Evolutionary conservation across 805 yeast species (phyloP).

Genomic region (Candida piceae): DNA sequence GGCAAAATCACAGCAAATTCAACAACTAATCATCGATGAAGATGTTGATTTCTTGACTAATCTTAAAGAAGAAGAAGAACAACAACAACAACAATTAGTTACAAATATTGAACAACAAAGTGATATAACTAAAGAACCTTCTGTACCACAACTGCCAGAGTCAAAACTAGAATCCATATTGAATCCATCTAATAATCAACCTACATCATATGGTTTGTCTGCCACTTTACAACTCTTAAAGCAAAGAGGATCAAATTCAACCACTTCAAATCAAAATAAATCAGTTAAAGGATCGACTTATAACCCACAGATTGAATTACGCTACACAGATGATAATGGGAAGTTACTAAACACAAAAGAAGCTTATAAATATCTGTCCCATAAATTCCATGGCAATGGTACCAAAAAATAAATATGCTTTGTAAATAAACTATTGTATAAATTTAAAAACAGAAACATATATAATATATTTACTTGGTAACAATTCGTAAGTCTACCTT

Average conservation of each 20-base stretch:
- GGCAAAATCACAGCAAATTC: conserved; percentile 1
- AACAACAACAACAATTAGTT: not conserved
- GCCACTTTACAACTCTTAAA: conserved; percentile 31
- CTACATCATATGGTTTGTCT: conserved; percentile 29
- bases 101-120: too few relatives aligned
- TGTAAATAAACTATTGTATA: not conserved
- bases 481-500: too few relatives aligned
- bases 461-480: too few relatives aligned
- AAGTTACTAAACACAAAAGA: conserved; percentile 53
- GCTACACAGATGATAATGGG: conserved; percentile 64
- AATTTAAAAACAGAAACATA: not conserved
- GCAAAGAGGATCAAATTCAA: too few relatives aligned
- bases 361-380: conserved; percentile 74
- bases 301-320: conserved; percentile 46
- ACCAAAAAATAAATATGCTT: conserved; percentile 12
- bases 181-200: conserved; percentile 4
- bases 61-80: conserved; percentile 14
- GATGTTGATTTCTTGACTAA: conserved; percentile 32
- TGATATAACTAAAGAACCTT: too few relatives aligned
- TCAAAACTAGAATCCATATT: conserved; percentile 8
- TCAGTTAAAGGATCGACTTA: conserved; percentile 20
- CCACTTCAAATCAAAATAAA: not conserved
- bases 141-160: not conserved
- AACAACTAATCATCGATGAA: conserved; percentile 30
- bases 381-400: conserved; percentile 75